These are phyloP conservation scores for Sungouiella blattae DNA, from an alignment of 805 yeast species.

Conservation along the genomic window DNA sequence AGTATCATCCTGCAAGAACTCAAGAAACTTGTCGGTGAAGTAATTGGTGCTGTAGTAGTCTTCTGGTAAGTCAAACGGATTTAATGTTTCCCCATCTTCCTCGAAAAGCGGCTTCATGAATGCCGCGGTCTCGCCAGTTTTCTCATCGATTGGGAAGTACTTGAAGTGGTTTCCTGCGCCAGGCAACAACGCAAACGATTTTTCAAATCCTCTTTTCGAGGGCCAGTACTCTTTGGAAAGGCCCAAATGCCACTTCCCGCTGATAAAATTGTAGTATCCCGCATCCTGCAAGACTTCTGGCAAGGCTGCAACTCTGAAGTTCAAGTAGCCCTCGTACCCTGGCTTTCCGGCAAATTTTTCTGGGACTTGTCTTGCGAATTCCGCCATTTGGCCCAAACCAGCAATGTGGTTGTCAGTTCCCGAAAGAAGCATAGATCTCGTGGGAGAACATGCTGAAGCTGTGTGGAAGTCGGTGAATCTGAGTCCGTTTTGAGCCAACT, in stretches of 20 bases:
- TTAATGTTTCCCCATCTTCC: constrained; percentile 35
- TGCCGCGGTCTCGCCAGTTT: constrained; percentile 21
- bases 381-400: constrained; percentile 58
- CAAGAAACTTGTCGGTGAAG: constrained; percentile 44
- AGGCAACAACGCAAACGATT: constrained; percentile 47
- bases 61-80: constrained; percentile 41
- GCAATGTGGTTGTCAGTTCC: constrained; percentile 64
- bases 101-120: constrained; percentile 40
- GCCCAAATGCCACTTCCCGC: constrained; percentile 66
- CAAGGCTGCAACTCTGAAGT: constrained; percentile 49
- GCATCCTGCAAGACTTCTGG: constrained; percentile 48
- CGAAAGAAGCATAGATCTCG: constrained; percentile 56
- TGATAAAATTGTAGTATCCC: constrained; percentile 50
- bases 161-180: constrained; percentile 59
- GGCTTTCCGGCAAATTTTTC: constrained; percentile 42
- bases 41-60: constrained; percentile 44
- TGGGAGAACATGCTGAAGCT: constrained; percentile 64
- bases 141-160: constrained; percentile 35
- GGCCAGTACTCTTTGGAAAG: constrained; percentile 47
- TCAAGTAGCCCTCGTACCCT: constrained; percentile 55
- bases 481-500: constrained; percentile 42
- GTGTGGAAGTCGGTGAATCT: constrained; percentile 59
- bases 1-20: constrained; percentile 25
- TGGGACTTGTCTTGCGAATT: constrained; percentile 36
- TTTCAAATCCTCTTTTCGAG: constrained; percentile 46